A percentile compares a stretch with the other conserved stretches of the same genome.
These are phyloP conservation scores for Hippophae rhamnoides DNA, from an alignment of 306 rosid species.

Conservation along the genomic window DNA sequence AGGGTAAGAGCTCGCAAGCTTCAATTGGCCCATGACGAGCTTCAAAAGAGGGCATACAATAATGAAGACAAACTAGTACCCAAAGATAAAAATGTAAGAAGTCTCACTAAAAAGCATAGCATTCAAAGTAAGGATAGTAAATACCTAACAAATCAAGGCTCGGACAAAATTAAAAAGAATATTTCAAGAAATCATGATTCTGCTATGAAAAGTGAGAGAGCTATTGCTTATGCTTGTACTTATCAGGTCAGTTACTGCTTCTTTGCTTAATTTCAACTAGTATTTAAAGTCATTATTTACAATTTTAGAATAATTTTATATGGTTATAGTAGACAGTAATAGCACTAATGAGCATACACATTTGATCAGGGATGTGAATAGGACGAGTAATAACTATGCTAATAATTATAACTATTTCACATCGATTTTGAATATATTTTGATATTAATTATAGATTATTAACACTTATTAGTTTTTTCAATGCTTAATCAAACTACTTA, in stretches of 20 bases:
- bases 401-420: too few species aligned
- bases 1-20: slow-evolving; percentile 70
- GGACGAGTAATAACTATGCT: too few species aligned
- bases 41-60: slow-evolving; percentile 23
- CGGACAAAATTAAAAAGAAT: slow-evolving; percentile 34
- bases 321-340: background rate
- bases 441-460: too few species aligned
- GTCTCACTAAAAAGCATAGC: slow-evolving; percentile 30
- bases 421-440: too few species aligned
- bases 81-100: slow-evolving; percentile 25
- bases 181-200: slow-evolving; percentile 51
- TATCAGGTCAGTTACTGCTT: slow-evolving; percentile 32
- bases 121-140: slow-evolving; percentile 1
- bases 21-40: slow-evolving; percentile 43
- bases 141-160: slow-evolving; percentile 23
- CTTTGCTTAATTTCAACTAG: too few species aligned
- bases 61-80: slow-evolving; percentile 14
- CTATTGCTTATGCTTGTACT: slow-evolving; percentile 67
- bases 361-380: background rate
- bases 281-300: too few species aligned
- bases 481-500: too few species aligned
- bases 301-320: too few species aligned
- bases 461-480: too few species aligned
- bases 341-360: background rate
- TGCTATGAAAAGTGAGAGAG: slow-evolving; percentile 56